These are phyloP conservation scores for Kurtzmaniella fragi DNA, from an alignment of 805 yeast genomes.

Conservation along the genomic window DNA sequence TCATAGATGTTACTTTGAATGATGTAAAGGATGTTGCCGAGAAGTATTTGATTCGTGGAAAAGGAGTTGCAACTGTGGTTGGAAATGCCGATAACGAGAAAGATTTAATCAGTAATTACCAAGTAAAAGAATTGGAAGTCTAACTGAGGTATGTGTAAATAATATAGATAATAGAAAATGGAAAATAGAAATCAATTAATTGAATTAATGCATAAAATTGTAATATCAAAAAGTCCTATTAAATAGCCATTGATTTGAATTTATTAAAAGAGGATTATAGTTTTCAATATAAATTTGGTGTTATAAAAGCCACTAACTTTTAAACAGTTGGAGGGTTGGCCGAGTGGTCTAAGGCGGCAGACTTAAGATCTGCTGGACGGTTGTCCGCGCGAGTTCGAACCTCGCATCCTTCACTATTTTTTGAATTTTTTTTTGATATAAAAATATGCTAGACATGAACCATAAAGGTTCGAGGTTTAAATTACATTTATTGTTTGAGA, in stretches of 20 bases:
- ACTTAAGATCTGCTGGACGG: constrained; percentile 46
- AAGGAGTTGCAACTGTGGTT: constrained; percentile 36
- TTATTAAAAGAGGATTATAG: too few relatives aligned
- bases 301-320: not conserved
- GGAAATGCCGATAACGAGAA: constrained; percentile 33
- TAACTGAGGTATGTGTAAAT: not conserved
- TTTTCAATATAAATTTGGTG: too few relatives aligned
- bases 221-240: too few relatives aligned
- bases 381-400: constrained; percentile 43
- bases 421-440: not conserved
- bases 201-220: not conserved
- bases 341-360: constrained; percentile 52
- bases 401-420: constrained; percentile 5
- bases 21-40: constrained; percentile 67
- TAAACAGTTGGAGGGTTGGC: constrained; percentile 41
- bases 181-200: not conserved
- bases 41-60: constrained; percentile 46
- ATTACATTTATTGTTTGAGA: too few relatives aligned
- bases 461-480: too few relatives aligned
- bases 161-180: not conserved
- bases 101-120: constrained; percentile 8
- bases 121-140: constrained; percentile 4
- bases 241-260: too few relatives aligned
- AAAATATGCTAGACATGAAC: too few relatives aligned
- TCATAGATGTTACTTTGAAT: constrained; percentile 58